A percentile compares a stretch with the other conserved stretches of the same genome.
Conservation (phyloP, 352 stramenopile species). For the Plasmopara muralis region DNA sequence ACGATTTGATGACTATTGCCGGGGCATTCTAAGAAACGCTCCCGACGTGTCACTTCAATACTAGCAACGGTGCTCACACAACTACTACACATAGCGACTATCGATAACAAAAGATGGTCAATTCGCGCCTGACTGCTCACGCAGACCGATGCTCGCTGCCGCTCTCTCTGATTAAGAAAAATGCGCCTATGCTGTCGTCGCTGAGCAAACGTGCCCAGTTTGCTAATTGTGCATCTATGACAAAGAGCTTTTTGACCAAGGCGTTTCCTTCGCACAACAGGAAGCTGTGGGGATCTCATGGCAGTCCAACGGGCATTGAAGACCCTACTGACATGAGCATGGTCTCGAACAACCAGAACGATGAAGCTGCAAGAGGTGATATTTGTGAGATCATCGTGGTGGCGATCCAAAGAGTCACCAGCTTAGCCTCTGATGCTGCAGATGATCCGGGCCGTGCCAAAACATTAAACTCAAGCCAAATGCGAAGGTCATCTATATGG, state of each 20-base stretch:
- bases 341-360: slow-evolving; percentile 6
- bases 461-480: slow-evolving; percentile 3
- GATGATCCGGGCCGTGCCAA: slow-evolving; percentile 7
- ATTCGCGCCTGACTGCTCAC: background rate
- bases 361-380: slow-evolving; percentile 17
- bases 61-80: slow-evolving; percentile 1
- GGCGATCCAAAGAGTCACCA: slow-evolving; percentile 27
- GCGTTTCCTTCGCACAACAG: slow-evolving; percentile 22
- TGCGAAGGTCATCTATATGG: slow-evolving; percentile 20
- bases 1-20: slow-evolving; percentile 8
- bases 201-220: slow-evolving; percentile 19
- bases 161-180: slow-evolving; percentile 25
- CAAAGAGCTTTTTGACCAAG: slow-evolving; percentile 32
- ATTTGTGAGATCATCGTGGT: slow-evolving; percentile 38
- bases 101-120: background rate
- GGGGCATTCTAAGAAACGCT: slow-evolving; percentile 25
- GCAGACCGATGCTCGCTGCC: slow-evolving; percentile 9
- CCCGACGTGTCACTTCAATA: slow-evolving; percentile 14
- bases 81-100: background rate
- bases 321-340: slow-evolving; percentile 15
- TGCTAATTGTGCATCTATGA: slow-evolving; percentile 26
- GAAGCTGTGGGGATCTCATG: slow-evolving; percentile 23
- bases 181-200: slow-evolving; percentile 22
- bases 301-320: slow-evolving; percentile 26
- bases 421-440: background rate